Evolutionary conservation across 1,284 basidiomycete genomes (phyloP), one percentile per base, ranked within the genome.

Genomic region (Boletus putidus): DNA sequence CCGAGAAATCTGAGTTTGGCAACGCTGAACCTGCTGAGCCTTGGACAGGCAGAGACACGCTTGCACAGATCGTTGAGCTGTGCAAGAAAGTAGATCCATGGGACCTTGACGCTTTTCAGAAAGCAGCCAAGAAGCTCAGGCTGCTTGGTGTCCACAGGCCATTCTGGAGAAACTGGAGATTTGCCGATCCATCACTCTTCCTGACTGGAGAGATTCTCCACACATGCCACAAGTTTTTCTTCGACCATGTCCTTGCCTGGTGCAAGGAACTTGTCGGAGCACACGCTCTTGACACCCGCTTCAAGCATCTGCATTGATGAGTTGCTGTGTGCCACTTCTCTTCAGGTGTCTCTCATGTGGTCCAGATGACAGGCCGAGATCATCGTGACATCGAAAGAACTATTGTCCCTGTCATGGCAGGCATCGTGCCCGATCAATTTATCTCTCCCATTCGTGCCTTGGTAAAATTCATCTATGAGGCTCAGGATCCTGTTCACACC

Each of bases 11-110:
- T 3, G 4, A 14, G 16, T 49, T 49, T 2, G 4, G 47, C 4
- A 15, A 14, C 0, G 4, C n/a, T 2, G n/a, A 21, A 27, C 7
- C 9, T 20, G 10, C 23, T 12, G 1, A 5, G 2, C n/a, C 46
- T 33, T n/a, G 2, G 7, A 47, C 18, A 4, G 7, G n/a, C 9
- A 14, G 21, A 11, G 4, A 9, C 14, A 49, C 4, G 1, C 47
- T 49, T 6, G 1, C 4, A 2, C 16, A 25, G 9, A 16, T 49
- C 2, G 2, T 18, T 0, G 4, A 36, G 1, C 47, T 49, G 6
- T 36, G 33, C 21, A 1, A 18, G 6, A 16, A 6, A 2, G 33
- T 48, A 6, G 33, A 48, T 25, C 47, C 23, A 3, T 48, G 33
- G 33, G 33, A 48, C 15, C n/a, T 48, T 18, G 31, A 2, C 4